Base-by-base conservation (phyloP, 2,329 filamentous ascomycete species). In the Cryphonectria parasitica region DNA sequence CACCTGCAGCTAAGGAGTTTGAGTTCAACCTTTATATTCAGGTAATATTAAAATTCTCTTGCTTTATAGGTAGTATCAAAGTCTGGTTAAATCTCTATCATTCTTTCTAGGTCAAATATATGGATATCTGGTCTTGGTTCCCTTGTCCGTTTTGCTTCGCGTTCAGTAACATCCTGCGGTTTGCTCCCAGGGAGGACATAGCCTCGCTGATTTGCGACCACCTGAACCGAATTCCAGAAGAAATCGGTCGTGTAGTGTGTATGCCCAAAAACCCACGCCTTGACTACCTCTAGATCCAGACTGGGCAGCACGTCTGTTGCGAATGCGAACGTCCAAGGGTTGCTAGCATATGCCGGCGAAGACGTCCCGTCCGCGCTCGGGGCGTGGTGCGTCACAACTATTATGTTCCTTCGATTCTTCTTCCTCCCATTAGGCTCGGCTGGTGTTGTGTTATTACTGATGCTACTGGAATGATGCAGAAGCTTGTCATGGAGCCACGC, bases 181-280 rank as follows among this genome's bases (percentile, higher is more conserved):
- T 52, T 63, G 31, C 31, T 73, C 25, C 67, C 73, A 11, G 74
- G 76, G 22, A 81, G 63, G 8, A 81, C 77, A 72, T 84, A 83
- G 3, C 82, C 83, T n/a, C 82, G 77, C 77, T 85, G 83, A 64
- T 85, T 86, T 7, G 80, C 78, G 64, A 85, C 77, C n/a, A 86
- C 65, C 49, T 76, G 77, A 1, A 82, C 78, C 0, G 80, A 79
- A 3, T 78, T 71, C 41, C 74, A 72, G 45, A 73, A 64, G 11
- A 81, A 77, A 64, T 81, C 76, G 2, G 79, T 83, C 3, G 80
- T 82, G 71, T 79, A 84, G 74, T 86, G 84, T 0, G 84, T 86
- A 70, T 86, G 84, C 0, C 84, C 85, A 79, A 86, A 84, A 63
- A 83, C 79, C 83, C 83, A 86, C 6, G 73, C 67, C 15, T 75